Percentiles rank a stretch among this genome's conserved stretches.
These are phyloP conservation scores for Corchorus olitorius DNA, from an alignment of 345 rosid genomes.

Conservation along the genomic window DNA sequence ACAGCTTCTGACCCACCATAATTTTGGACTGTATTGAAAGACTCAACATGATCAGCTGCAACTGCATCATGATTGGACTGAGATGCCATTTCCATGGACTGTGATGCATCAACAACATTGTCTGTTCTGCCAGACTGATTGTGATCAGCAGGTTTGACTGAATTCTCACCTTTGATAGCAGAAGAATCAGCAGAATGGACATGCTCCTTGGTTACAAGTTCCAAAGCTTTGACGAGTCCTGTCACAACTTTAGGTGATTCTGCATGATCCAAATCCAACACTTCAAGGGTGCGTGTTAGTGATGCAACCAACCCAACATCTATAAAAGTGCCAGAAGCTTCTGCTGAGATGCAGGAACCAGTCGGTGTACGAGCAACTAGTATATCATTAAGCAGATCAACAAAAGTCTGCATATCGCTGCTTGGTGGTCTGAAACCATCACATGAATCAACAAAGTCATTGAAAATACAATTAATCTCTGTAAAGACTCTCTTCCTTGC, in stretches of 20 bases:
- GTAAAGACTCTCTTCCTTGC: constrained; percentile 82
- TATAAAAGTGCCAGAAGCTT: constrained; percentile 86
- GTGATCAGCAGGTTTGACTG: constrained; percentile 51
- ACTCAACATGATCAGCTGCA: constrained; percentile 54
- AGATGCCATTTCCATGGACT: constrained; percentile 53
- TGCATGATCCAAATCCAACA: constrained; percentile 83
- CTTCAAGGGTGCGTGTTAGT: constrained; percentile 74
- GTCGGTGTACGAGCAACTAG: constrained; percentile 79
- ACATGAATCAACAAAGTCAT: constrained; percentile 63
- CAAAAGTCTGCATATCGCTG: constrained; percentile 60
- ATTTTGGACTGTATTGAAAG: constrained; percentile 50
- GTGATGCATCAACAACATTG: constrained; percentile 54
- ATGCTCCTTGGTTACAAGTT: constrained; percentile 92
- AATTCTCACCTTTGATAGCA: constrained; percentile 63
- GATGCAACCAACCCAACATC: constrained; percentile 89
- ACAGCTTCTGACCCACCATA: constrained; percentile 81
- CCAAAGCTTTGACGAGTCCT: constrained; percentile 81
- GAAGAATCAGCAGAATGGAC: constrained; percentile 61
- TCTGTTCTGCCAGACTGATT: constrained; percentile 56
- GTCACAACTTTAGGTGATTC: constrained; percentile 89
- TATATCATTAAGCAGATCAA: constrained; percentile 88
- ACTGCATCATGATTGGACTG: constrained; percentile 60
- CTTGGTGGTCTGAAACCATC: constrained; percentile 60
- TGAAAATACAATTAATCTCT: constrained; percentile 68
- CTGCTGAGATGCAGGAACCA: constrained; percentile 78